phyloP scores from a whole-genome alignment of 2,329 filamentous ascomycete species.

The Arachnomyces sp. region DNA sequence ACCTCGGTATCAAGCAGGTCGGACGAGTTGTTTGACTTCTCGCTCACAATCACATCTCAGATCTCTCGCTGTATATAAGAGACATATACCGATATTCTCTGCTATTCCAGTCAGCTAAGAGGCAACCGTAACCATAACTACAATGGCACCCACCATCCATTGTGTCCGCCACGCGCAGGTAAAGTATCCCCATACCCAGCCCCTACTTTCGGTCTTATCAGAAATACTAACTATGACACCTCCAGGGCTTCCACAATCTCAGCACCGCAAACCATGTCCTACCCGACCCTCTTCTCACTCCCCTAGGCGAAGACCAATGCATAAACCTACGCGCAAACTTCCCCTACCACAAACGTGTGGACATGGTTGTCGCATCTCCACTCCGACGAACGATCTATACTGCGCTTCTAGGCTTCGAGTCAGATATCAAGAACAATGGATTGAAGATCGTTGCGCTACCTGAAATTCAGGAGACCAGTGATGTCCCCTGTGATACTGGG shows the following conservation, averaged over 20 bases:
- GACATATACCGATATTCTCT: no score
- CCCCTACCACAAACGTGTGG: slow-evolving; percentile 56
- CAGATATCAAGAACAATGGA: slow-evolving; percentile 41
- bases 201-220: background rate
- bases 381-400: slow-evolving; percentile 76
- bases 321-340: slow-evolving; percentile 54
- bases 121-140: slow-evolving; percentile 2
- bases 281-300: slow-evolving; percentile 71
- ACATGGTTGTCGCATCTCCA: slow-evolving; percentile 69
- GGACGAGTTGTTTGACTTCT: no score
- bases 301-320: slow-evolving; percentile 70
- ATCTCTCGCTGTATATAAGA: background rate
- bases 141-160: slow-evolving; percentile 37
- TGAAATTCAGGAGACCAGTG: slow-evolving; percentile 69
- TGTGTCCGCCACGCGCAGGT: slow-evolving; percentile 42
- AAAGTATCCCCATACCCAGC: slow-evolving; percentile 3
- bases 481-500: slow-evolving; percentile 70
- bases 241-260: slow-evolving; percentile 74
- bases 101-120: background rate
- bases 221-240: background rate
- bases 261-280: slow-evolving; percentile 60
- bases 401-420: slow-evolving; percentile 60
- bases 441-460: slow-evolving; percentile 60
- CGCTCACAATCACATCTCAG: no score
- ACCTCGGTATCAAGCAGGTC: no score